Base-by-base conservation (phyloP, 2,329 filamentous ascomycete genomes). In the Ascochyta koolunga region DNA sequence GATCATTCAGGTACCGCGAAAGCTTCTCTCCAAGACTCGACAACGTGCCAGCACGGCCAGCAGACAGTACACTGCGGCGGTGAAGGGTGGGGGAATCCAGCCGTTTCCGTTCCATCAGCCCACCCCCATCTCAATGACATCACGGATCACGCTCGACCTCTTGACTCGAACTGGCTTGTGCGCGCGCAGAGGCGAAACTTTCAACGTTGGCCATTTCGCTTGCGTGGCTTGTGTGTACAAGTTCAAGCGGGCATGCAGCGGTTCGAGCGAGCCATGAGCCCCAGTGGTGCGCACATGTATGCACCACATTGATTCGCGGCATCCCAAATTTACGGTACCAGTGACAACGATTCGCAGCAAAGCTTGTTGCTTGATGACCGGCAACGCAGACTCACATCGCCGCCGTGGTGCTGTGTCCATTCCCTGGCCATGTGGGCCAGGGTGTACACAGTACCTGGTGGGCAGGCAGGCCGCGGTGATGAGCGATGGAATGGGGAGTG, bases 1-100 rank as follows among this genome's bases (percentile, higher is more conserved):
- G 56, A 55, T 50, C 38, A 58, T 57, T 53, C 64, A 67, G 64
- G 64, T 59, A 67, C 64, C 49, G 51, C 50, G 43, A 53, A 51
- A 50, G 52, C 47, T 43, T 51, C 43, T 37, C 27, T 44, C 32
- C 2, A 39, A 10, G 21, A n/a, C 4, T 44, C 24, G 13, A 19
- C 13, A 22, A 42, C 4, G 15, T 2, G 29, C 32, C n/a, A 37
- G n/a, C n/a, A 50, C 16, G 3, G 11, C 8, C 36, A 42, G 46
- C 32, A 33, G 36, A 10, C 25, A 3, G 50, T 16, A 46, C 10
- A 32, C 19, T 18, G 16, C 24, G 25, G 29, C 19, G 18, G n/a
- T 4, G n/a, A n/a, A 38, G 25, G 25, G 36, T n/a, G 31, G 47
- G 41, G 25, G 47, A 46, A 47, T 56, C 42, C 32, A 39, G 43